A percentile compares a stretch with the other conserved stretches of the same genome.
phyloP scores from a whole-genome alignment of 495 filamentous ascomycete genomes.

The Hypoxylon fragiforme region DNA sequence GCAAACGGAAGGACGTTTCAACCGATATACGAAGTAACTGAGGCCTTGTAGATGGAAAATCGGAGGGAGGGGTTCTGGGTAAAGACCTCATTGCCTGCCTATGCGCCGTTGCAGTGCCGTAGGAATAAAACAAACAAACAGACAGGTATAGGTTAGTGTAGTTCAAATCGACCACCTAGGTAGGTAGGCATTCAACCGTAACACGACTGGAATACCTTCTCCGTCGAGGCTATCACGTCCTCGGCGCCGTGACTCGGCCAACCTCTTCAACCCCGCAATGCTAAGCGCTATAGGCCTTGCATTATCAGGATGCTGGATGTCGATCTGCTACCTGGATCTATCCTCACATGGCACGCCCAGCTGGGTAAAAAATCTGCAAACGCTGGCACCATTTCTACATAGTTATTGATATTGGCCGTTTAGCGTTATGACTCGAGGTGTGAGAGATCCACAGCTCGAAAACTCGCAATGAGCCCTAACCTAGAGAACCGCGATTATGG shows the following conservation, averaged over 20 bases:
- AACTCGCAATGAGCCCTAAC: constrained; percentile 4
- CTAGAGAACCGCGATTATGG: constrained; percentile 4
- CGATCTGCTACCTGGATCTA: constrained; percentile 26
- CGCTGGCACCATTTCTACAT: constrained; percentile 9
- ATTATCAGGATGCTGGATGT: constrained; percentile 16
- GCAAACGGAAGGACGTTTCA: too few species aligned
- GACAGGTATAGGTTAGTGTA: too few species aligned
- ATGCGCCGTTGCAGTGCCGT: too few species aligned
- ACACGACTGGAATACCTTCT: too few species aligned
- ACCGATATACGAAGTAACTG: too few species aligned
- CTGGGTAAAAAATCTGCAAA: constrained; percentile 2
- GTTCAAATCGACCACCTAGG: too few species aligned
- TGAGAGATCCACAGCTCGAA: constrained; percentile 5
- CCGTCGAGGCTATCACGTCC: constrained; percentile 6
- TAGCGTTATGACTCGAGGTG: neutral
- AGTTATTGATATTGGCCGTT: constrained; percentile 4
- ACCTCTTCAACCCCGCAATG: constrained; percentile 16
- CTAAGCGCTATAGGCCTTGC: constrained; percentile 12
- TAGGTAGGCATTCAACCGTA: too few species aligned
- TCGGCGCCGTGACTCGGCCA: constrained; percentile 9
- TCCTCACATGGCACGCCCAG: constrained; percentile 10
- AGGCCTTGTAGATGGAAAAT: too few species aligned
- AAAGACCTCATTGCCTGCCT: too few species aligned
- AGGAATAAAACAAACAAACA: too few species aligned
- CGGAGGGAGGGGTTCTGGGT: too few species aligned